Conservation (phyloP, 2,329 filamentous ascomycete genomes). For the Ophiostoma novo-ulmi region DNA sequence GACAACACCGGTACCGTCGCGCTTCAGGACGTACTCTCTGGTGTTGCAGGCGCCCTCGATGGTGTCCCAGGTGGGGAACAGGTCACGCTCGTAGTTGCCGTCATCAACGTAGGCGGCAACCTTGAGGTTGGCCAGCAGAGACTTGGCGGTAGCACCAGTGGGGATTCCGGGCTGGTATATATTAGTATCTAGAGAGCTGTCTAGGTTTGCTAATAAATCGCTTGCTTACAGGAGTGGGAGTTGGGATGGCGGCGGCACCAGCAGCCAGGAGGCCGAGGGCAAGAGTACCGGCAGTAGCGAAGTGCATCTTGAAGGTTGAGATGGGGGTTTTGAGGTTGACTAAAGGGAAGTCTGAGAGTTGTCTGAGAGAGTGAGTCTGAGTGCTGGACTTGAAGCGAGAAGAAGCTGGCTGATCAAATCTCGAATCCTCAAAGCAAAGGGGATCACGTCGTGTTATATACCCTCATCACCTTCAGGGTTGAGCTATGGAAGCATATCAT, state of each 20-base stretch:
- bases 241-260: conserved; percentile 4
- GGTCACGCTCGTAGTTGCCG: conserved; percentile 56
- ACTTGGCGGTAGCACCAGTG: conserved; percentile 50
- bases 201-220: not conserved
- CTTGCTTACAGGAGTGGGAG: not conserved
- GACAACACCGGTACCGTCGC: conserved; percentile 63
- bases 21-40: conserved; percentile 64
- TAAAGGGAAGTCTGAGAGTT: not conserved
- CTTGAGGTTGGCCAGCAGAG: conserved; percentile 53
- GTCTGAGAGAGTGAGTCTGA: not conserved
- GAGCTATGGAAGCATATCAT: not conserved
- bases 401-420: not conserved
- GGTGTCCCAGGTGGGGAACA: conserved; percentile 69
- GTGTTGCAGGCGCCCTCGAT: conserved; percentile 65
- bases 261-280: conserved; percentile 12
- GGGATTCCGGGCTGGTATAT: conserved; percentile 55
- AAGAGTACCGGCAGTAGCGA: not conserved
- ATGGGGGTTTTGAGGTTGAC: not conserved
- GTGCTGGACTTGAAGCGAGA: not conserved
- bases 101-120: conserved; percentile 52
- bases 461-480: not conserved
- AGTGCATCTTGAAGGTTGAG: conserved; percentile 3
- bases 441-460: not conserved
- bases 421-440: not conserved
- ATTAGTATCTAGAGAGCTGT: not conserved